A percentile compares a stretch with the other conserved stretches of the same genome.
Evolutionary conservation across 768 basidiomycete genomes (phyloP).

Genomic region (Vishniacozyma victoriae): DNA sequence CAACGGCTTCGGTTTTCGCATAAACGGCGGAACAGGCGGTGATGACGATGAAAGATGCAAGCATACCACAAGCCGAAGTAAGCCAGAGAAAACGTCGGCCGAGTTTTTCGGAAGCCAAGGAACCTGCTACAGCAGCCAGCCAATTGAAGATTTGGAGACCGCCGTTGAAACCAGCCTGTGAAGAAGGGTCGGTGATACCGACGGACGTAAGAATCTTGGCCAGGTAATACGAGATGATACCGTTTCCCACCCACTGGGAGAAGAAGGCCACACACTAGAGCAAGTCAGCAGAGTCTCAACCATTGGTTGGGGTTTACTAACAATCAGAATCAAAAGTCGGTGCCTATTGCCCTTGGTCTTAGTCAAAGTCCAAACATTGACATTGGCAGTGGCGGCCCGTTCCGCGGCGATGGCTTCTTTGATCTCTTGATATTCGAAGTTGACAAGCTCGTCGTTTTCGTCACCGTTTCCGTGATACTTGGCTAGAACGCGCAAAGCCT

Average conservation of each 20-base stretch:
- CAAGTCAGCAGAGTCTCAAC: constrained; percentile 28
- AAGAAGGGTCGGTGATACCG: constrained; percentile 29
- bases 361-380: constrained; percentile 14
- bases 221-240: constrained; percentile 19
- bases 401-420: constrained; percentile 23
- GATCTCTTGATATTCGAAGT: constrained; percentile 34
- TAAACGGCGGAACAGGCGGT: constrained; percentile 30
- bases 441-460: constrained; percentile 29
- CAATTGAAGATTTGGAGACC: constrained; percentile 24
- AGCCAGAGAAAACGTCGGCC: constrained; percentile 31
- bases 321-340: constrained; percentile 19
- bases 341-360: constrained; percentile 22
- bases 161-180: constrained; percentile 36
- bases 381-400: constrained; percentile 13
- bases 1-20: constrained; percentile 14
- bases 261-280: constrained; percentile 19
- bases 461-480: constrained; percentile 37
- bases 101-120: constrained; percentile 31
- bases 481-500: constrained; percentile 30
- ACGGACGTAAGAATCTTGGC: constrained; percentile 33
- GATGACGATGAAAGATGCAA: constrained; percentile 16
- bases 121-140: constrained; percentile 7
- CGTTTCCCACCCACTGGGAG: too few species aligned
- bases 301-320: constrained; percentile 24
- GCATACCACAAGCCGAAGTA: constrained; percentile 23